Base-by-base conservation (phyloP, 768 basidiomycete species). In the Lactarius psammicola region DNA sequence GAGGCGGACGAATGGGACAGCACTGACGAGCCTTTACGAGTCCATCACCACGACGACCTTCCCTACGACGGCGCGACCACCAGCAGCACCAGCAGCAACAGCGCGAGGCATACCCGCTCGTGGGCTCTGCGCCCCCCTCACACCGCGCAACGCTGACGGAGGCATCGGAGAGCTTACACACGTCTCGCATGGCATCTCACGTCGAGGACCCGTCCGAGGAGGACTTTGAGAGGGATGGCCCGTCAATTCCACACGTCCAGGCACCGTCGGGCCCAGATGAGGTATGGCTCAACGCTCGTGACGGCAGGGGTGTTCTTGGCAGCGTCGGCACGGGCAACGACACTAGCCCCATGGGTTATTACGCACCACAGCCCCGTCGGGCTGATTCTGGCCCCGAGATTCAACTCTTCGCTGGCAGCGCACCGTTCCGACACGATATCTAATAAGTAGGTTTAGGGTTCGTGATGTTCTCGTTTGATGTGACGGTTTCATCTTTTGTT, bases 1-100 rank as follows among this genome's bases (percentile, higher is more conserved):
- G 61, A 49, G 1, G 56, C 49, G 30, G 59, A 59, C 28, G 69
- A 69, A 26, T 69, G 69, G 68, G 68, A 54, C 31, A 57, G 61
- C 30, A 62, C 34, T 7, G 69, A 63, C 62, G 69, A 70, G 56
- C 66, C 62, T 10, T 49, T 62, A 20, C 65, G 56, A 4, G 40
- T 28, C 31, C 44, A 38, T n/a, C 44, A 61, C 23, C 36, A 26
- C 33, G 11, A n/a, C n/a, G 30, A 54, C 3, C 59, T 18, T 31
- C 63, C n/a, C 30, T 23, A 31, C 7, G 53, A 13, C 9, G 20
- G 20, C n/a, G n/a, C n/a, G n/a, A n/a, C n/a, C n/a, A n/a, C n/a
- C n/a, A n/a, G n/a, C 23, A 18, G 7, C 46, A 23, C 10, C 33
- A 33, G 3, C 31, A n/a, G n/a, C n/a, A n/a, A n/a, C n/a, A 33